Percentiles rank a stretch among this genome's conserved stretches.
Evolutionary conservation across 805 yeast species (phyloP).

Genomic region (Jamesozyma piceae): DNA sequence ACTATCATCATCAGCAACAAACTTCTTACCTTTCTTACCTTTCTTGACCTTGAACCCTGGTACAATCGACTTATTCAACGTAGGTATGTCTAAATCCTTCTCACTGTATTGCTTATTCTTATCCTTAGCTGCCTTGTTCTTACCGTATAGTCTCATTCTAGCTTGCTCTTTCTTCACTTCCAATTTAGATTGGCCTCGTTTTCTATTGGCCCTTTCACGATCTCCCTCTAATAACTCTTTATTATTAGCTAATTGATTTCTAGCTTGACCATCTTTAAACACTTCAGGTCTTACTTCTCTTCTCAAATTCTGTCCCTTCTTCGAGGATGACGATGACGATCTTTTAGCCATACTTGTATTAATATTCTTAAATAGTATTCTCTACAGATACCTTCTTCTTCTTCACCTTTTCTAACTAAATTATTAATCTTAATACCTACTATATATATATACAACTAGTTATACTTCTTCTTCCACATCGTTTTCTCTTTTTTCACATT

Average conservation of each 20-base stretch:
- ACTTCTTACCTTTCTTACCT: conserved; percentile 84
- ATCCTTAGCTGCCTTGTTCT: conserved; percentile 43
- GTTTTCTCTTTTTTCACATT: not conserved
- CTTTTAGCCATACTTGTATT: not conserved
- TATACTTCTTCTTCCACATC: not conserved
- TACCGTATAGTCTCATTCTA: conserved; percentile 57
- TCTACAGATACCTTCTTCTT: not conserved
- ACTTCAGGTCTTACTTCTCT: conserved; percentile 59
- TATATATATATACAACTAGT: not conserved
- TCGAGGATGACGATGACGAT: not conserved
- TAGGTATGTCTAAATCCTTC: conserved; percentile 70
- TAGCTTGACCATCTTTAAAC: conserved; percentile 53
- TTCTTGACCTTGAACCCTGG: conserved; percentile 72
- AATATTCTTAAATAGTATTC: not conserved
- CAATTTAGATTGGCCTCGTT: conserved; percentile 38
- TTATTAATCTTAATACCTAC: not conserved
- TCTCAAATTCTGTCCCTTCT: not conserved
- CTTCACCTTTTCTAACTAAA: not conserved
- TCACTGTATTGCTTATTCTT: conserved; percentile 45
- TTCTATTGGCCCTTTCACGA: conserved; percentile 22
- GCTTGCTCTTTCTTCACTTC: conserved; percentile 60
- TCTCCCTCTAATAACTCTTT: conserved; percentile 57
- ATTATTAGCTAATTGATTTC: conserved; percentile 46
- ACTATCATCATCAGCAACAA: conserved; percentile 60
- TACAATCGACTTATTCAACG: conserved; percentile 67